These are phyloP conservation scores for Wickerhamiella sorbophila DNA, from an alignment of 805 yeast species.

Conservation along the genomic window DNA sequence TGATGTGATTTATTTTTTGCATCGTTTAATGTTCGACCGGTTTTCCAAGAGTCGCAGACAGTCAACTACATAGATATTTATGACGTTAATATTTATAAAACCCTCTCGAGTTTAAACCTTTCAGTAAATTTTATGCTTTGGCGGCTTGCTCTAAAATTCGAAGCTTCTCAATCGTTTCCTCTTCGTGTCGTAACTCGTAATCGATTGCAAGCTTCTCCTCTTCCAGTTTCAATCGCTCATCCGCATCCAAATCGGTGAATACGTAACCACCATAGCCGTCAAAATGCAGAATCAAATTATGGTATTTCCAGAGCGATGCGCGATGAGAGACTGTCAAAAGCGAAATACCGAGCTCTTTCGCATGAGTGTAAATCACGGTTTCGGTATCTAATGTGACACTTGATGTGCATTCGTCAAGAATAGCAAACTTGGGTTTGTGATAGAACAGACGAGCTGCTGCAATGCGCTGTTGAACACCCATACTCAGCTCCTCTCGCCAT, in stretches of 20 bases:
- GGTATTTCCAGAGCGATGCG: conserved; percentile 87
- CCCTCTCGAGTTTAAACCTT: no score
- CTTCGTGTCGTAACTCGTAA: conserved; percentile 53
- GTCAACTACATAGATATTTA: no score
- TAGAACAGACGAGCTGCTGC: conserved; percentile 89
- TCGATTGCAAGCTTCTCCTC: conserved; percentile 64
- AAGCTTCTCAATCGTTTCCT: conserved; percentile 50
- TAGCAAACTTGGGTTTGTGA: conserved; percentile 86
- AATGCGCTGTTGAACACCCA: conserved; percentile 84
- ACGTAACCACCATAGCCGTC: conserved; percentile 68
- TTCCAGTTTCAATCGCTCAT: conserved; percentile 55
- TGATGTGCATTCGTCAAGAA: conserved; percentile 89
- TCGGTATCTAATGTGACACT: conserved; percentile 88
- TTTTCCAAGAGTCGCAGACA: no score
- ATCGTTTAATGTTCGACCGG: no score
- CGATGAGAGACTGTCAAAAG: conserved; percentile 84
- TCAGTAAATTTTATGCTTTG: background rate
- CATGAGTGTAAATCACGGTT: conserved; percentile 72
- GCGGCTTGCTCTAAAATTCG: conserved; percentile 32
- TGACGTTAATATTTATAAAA: no score
- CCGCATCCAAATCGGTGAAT: conserved; percentile 53
- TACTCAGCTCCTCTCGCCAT: conserved; percentile 80
- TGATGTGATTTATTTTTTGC: conserved; percentile 24
- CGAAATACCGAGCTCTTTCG: conserved; percentile 65
- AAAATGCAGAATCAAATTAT: conserved; percentile 64